A percentile compares a stretch with the other conserved stretches of the same genome.
Conservation (phyloP, 306 rosid species). For the Casuarina equisetifolia region DNA sequence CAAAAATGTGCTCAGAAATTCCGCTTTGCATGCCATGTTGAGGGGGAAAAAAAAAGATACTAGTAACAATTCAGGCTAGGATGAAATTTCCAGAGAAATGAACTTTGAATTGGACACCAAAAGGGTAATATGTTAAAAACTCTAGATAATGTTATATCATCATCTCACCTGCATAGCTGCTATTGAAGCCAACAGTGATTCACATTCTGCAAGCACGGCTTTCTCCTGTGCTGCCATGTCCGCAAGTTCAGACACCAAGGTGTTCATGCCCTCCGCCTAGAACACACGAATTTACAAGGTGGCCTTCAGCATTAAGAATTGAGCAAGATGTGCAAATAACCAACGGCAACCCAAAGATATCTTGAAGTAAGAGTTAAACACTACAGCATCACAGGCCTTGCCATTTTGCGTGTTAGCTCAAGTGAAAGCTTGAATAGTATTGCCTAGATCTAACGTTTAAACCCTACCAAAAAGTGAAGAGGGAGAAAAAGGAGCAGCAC, state of each 20-base stretch:
- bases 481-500: background rate
- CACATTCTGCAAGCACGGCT: conserved; percentile 86
- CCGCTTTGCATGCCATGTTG: background rate
- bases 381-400: background rate
- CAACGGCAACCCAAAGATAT: background rate
- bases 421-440: background rate
- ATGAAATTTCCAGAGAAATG: background rate
- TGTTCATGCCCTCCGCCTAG: conserved; percentile 71
- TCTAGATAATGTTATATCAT: conserved; percentile 4
- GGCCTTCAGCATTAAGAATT: conserved; percentile 22
- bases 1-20: conserved; percentile 28
- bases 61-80: background rate
- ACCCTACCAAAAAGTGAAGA: background rate
- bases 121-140: too few relatives aligned
- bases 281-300: conserved; percentile 23
- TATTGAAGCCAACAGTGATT: conserved; percentile 63
- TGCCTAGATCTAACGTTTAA: background rate
- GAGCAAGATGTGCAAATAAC: conserved; percentile 10
- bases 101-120: background rate
- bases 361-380: background rate
- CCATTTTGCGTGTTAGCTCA: background rate
- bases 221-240: conserved; percentile 72
- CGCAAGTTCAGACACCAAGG: conserved; percentile 80
- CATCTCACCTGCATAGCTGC: conserved; percentile 80
- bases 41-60: background rate